Conservation (phyloP, 768 basidiomycete species). For the Suillus cothurnatus region DNA sequence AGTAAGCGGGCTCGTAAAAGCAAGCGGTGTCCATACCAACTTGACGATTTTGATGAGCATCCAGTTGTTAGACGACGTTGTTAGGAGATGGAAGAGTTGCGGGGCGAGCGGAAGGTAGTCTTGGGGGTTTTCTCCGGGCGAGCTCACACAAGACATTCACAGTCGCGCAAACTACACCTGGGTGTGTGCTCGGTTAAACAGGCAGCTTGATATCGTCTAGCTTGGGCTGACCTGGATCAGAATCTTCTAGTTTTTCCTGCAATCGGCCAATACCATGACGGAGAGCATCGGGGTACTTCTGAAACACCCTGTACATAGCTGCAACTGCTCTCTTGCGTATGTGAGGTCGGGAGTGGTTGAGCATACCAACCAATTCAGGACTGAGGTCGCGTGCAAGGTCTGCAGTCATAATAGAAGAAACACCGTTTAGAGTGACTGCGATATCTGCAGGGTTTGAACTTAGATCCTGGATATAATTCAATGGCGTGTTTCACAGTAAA, state of each 20-base stretch:
- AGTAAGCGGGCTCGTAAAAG: conserved; percentile 1
- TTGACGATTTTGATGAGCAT: conserved; percentile 99
- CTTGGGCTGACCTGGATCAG: conserved; percentile 57
- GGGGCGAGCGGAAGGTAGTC: conserved; percentile 90
- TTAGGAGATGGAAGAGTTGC: conserved; percentile 89
- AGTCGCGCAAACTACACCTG: conserved; percentile 92
- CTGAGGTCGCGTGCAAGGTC: conserved; percentile 92
- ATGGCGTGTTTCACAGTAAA: conserved; percentile 1
- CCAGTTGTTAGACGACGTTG: conserved; percentile 97
- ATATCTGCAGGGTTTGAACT: conserved; percentile 75
- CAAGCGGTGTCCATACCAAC: conserved; percentile 54
- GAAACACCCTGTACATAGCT: conserved; percentile 76
- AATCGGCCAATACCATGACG: conserved; percentile 66
- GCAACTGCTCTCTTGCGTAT: conserved; percentile 92
- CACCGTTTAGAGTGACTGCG: conserved; percentile 76
- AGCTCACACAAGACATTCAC: conserved; percentile 95
- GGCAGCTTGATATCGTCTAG: neutral
- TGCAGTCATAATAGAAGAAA: conserved; percentile 80
- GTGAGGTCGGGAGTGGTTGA: conserved; percentile 85
- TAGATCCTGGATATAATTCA: conserved; percentile 62
- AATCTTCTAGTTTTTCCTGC: conserved; percentile 79
- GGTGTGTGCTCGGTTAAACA: conserved; percentile 8
- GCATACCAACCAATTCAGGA: conserved; percentile 80
- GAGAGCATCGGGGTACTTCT: conserved; percentile 80
- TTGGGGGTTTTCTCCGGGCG: conserved; percentile 73